Percentiles rank a stretch among this genome's conserved stretches.
Evolutionary conservation across 805 yeast species (phyloP).

Genomic region (Teunomyces panamensis): DNA sequence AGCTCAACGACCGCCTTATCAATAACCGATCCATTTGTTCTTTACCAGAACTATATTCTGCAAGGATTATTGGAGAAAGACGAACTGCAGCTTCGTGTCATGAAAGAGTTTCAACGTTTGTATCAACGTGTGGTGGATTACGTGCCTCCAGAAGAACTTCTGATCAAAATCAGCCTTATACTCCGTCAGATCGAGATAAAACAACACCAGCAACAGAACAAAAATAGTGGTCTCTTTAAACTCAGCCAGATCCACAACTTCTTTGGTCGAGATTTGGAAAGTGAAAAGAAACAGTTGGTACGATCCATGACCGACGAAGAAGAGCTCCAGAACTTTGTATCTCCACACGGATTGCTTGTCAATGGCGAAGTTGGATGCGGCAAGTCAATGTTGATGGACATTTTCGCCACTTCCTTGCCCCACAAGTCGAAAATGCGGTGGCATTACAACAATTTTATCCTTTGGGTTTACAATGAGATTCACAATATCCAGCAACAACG

Average conservation of each 20-base stretch:
- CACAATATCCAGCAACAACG: conserved; percentile 52
- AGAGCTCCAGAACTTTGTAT: conserved; percentile 47
- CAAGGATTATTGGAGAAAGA: conserved; percentile 54
- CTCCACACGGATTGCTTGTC: conserved; percentile 63
- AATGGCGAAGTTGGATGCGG: conserved; percentile 76
- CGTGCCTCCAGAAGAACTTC: conserved; percentile 49
- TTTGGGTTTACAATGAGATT: conserved; percentile 65
- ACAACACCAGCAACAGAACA: conserved; percentile 21
- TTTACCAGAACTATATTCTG: conserved; percentile 53
- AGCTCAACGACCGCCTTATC: conserved; percentile 28
- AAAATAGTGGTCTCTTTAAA: conserved; percentile 11
- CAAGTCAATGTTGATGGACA: conserved; percentile 69
- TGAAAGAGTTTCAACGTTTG: conserved; percentile 59
- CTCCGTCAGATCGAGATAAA: conserved; percentile 32
- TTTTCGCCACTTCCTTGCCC: conserved; percentile 65
- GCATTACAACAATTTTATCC: conserved; percentile 69
- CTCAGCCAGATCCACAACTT: conserved; percentile 13
- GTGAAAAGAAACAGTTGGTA: conserved; percentile 41
- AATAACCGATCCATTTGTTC: conserved; percentile 60
- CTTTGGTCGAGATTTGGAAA: conserved; percentile 31
- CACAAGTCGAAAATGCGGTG: conserved; percentile 62
- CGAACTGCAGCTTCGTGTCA: conserved; percentile 58
- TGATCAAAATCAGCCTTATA: conserved; percentile 41
- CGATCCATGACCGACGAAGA: conserved; percentile 58
- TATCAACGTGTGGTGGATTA: conserved; percentile 60